Base-by-base conservation (phyloP, 1,284 basidiomycete genomes). In the Moesziomyces sp. region DNA sequence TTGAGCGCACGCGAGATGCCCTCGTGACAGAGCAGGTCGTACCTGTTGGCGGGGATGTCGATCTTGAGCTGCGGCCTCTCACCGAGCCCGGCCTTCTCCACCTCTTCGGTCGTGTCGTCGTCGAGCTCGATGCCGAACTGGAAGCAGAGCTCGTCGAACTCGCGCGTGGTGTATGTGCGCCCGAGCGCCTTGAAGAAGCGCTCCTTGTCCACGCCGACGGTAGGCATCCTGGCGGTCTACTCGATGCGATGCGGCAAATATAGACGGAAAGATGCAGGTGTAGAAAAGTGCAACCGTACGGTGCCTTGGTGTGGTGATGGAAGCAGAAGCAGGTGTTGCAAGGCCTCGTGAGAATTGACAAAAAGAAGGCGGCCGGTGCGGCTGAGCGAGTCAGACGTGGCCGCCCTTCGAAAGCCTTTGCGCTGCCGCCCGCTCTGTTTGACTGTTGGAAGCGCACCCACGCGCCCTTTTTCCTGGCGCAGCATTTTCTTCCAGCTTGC, bases 91-190 rank as follows among this genome's bases (percentile, higher is more conserved):
- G 76, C 89, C 52, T 89, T 91, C 81, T 93, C 89, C 43, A 95
- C 92, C 78, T 94, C 92, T 79, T 90, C 89, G 3, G 94, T 97
- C 30, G 94, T 97, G 92, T 98, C 96, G 86, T 97, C 96, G 83
- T 99, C 96, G 45, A 99, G 88, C 87, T 99, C 96, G 67, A 99
- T 88, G 61, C 96, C 96, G 86, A 96, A 99, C 79, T 98, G 94
- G 86, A 99, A 99, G 84, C 94, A 93, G 56, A 99, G 89, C 83
- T 91, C 90, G 86, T 98, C 96, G 82, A 99, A 98, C 79, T 96
- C 94, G 72, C 96, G 69, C 3, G 78, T 76, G 42, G 78, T 90
- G 86, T 93, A 99, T 81, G 90, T 88, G 77, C 88, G 88, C 35
- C 91, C 95, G 23, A 99, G 90, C 58, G 93, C 88, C 77, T 91